Evolutionary conservation across 495 filamentous ascomycete species (phyloP).

Genomic region (Thermothielavioides terrestris): DNA sequence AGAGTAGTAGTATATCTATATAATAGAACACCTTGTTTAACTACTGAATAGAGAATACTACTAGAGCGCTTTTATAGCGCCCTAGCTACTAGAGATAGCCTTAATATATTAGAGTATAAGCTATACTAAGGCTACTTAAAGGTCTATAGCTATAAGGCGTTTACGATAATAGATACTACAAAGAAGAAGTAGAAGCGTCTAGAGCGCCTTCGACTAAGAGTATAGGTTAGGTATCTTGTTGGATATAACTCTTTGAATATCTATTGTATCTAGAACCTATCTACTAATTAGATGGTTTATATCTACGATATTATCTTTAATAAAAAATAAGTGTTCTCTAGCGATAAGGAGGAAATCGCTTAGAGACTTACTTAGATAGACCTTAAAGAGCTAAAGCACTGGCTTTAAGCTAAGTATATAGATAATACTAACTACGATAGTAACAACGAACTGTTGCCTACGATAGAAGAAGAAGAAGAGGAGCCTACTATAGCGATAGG

Average conservation of each 20-base stretch:
- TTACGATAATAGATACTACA: not conserved
- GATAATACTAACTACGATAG: too few species aligned
- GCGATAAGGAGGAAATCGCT: not conserved
- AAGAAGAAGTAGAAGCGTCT: not conserved
- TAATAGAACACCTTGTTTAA: too few species aligned
- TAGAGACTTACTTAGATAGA: too few species aligned
- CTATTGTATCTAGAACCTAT: not conserved
- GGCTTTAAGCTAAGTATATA: not conserved
- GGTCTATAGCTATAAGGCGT: not conserved
- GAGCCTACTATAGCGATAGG: too few species aligned
- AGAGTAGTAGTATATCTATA: too few species aligned
- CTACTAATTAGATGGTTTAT: not conserved
- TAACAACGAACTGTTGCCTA: too few species aligned
- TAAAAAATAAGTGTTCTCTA: not conserved
- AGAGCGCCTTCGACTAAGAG: not conserved
- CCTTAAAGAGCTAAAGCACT: not conserved
- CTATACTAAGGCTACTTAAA: not conserved
- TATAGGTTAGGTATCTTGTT: not conserved
- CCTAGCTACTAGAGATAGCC: not conserved
- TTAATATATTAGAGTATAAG: not conserved
- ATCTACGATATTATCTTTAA: not conserved
- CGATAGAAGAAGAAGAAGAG: too few species aligned
- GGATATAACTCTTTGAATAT: not conserved
- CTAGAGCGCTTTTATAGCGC: not conserved
- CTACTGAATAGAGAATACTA: not conserved